These are phyloP conservation scores for Dryadomyces quercivorus DNA, from an alignment of 2,329 filamentous ascomycete genomes.

Conservation along the genomic window DNA sequence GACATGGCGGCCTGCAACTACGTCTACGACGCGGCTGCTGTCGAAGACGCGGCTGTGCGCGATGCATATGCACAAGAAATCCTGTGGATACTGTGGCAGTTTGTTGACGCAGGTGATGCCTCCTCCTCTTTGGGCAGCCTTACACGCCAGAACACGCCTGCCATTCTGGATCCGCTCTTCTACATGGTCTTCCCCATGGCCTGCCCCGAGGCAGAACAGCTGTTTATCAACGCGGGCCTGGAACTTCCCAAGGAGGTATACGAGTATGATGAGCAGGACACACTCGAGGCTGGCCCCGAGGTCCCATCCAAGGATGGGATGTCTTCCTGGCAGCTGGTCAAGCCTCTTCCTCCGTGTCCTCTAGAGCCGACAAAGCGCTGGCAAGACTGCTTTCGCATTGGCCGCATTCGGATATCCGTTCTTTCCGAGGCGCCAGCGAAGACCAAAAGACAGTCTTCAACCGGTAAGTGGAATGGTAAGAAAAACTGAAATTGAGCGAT, in stretches of 20 bases:
- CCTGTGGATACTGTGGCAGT: slow-evolving; percentile 22
- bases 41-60: not conserved
- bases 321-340: not conserved
- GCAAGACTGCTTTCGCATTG: no score
- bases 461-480: no score
- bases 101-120: slow-evolving; percentile 10
- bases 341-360: not conserved
- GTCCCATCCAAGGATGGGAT: not conserved
- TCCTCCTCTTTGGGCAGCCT: not conserved
- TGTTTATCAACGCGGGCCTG: slow-evolving; percentile 20
- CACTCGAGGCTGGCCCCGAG: not conserved
- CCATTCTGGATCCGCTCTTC: slow-evolving; percentile 11
- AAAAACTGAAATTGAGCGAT: no score
- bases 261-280: not conserved
- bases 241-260: not conserved
- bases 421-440: no score
- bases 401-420: no score
- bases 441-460: no score
- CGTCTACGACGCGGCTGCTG: slow-evolving; percentile 3
- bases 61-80: slow-evolving; percentile 18
- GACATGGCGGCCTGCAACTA: slow-evolving; percentile 23
- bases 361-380: not conserved
- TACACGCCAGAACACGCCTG: slow-evolving; percentile 8
- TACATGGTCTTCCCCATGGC: slow-evolving; percentile 12
- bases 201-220: slow-evolving; percentile 14